Evolutionary conservation across 2,329 filamentous ascomycete genomes (phyloP).

Genomic region (Aspergillus sclerotialis): DNA sequence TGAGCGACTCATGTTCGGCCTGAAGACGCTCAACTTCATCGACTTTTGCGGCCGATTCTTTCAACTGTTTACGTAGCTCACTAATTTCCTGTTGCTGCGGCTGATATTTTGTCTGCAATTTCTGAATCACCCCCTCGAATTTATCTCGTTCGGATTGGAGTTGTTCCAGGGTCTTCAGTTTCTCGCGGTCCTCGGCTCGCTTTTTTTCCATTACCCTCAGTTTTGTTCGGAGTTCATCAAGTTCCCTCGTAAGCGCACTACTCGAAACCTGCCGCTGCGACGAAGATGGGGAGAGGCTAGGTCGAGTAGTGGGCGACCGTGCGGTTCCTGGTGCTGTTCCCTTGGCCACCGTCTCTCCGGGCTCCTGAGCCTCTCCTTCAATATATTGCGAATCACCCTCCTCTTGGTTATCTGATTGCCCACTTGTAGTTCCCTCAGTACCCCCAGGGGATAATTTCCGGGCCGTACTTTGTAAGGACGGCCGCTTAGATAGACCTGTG

Average conservation of each 20-base stretch:
- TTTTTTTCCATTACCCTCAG: conserved; percentile 83
- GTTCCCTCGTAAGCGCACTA: conserved; percentile 55
- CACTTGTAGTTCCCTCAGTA: conserved; percentile 18
- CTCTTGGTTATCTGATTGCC: conserved; percentile 21
- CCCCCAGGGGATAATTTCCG: conserved; percentile 21
- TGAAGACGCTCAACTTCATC: conserved; percentile 66
- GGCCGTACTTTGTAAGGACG: conserved; percentile 23
- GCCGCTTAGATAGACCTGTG: conserved; percentile 22
- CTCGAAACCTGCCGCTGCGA: conserved; percentile 38
- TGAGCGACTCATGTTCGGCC: conserved; percentile 73
- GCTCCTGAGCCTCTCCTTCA: conserved; percentile 15
- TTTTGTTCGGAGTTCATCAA: conserved; percentile 85
- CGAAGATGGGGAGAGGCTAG: conserved; percentile 22
- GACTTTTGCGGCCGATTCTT: conserved; percentile 64
- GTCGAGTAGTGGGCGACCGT: conserved; percentile 17
- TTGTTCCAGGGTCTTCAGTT: conserved; percentile 69
- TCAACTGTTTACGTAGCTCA: conserved; percentile 69
- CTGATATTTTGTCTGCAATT: conserved; percentile 82
- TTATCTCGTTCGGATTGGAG: conserved; percentile 53
- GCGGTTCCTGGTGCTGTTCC: conserved; percentile 15
- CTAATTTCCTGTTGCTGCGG: conserved; percentile 72
- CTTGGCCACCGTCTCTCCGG: conserved; percentile 14
- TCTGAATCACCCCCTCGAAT: conserved; percentile 76
- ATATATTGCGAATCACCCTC: conserved; percentile 20
- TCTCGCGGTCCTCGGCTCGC: conserved; percentile 74